Percentiles rank a stretch among this genome's conserved stretches.
phyloP scores from a whole-genome alignment of 1,284 basidiomycete genomes.

The Tilletia caries region DNA sequence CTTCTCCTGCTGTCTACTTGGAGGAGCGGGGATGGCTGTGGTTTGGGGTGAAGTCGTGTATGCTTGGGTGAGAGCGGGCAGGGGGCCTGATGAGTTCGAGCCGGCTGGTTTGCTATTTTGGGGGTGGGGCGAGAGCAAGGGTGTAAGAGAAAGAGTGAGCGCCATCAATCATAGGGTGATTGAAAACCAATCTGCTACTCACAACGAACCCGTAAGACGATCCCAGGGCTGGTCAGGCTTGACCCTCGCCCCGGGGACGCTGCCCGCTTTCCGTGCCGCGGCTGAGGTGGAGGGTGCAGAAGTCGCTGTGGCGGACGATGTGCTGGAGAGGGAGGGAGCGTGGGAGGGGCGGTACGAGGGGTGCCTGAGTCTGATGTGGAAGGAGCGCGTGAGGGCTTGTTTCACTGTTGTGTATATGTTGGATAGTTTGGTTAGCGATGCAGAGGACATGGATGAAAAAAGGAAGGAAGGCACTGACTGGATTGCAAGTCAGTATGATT shows the following conservation, averaged over 20 bases:
- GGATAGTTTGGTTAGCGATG: slow-evolving; percentile 14
- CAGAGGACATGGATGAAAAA: slow-evolving; percentile 15
- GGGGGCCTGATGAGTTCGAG: slow-evolving; percentile 9
- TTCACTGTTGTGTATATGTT: slow-evolving; percentile 1
- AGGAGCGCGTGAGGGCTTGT: slow-evolving; percentile 1
- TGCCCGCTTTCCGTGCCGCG: slow-evolving; percentile 17
- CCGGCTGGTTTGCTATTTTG: slow-evolving; percentile 21
- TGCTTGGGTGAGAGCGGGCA: not conserved
- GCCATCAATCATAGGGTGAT: not conserved
- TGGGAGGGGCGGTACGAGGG: not conserved
- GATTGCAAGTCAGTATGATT: no score
- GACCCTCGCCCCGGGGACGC: slow-evolving; percentile 25
- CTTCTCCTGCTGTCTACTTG: not conserved
- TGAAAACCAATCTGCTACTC: slow-evolving; percentile 15
- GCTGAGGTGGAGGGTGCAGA: slow-evolving; percentile 16
- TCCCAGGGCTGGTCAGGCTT: slow-evolving; percentile 39
- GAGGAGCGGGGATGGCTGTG: not conserved
- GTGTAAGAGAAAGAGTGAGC: not conserved
- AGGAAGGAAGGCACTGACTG: no score
- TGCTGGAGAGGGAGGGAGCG: not conserved
- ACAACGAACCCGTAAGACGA: slow-evolving; percentile 31
- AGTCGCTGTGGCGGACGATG: not conserved
- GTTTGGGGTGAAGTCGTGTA: not conserved
- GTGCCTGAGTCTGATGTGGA: slow-evolving; percentile 22
- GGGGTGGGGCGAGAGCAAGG: slow-evolving; percentile 1